Conservation (phyloP, 2,329 filamentous ascomycete species). For the Calonectria multiphialidica region DNA sequence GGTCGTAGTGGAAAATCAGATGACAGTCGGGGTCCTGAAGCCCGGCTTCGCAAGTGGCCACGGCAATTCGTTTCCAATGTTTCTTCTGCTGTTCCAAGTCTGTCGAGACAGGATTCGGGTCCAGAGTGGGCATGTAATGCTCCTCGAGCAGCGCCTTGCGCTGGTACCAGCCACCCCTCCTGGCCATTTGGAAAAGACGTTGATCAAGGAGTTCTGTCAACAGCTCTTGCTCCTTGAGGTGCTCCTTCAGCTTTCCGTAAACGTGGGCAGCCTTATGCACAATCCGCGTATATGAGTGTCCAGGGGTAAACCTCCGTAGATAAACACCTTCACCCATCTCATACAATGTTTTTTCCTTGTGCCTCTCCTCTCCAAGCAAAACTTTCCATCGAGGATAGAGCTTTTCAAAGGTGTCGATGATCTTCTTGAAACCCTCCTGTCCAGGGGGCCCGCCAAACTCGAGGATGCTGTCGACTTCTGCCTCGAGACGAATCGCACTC, state of each 20-base stretch:
- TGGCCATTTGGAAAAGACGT: constrained; percentile 84
- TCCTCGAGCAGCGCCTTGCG: constrained; percentile 95
- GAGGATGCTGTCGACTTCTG: constrained; percentile 82
- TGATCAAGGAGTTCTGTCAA: constrained; percentile 83
- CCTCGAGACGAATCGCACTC: constrained; percentile 84
- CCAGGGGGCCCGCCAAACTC: constrained; percentile 81
- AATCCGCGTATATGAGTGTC: constrained; percentile 93
- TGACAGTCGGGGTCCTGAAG: constrained; percentile 92
- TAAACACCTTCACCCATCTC: constrained; percentile 90
- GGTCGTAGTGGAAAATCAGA: constrained; percentile 91
- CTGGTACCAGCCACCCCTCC: constrained; percentile 94
- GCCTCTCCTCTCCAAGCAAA: constrained; percentile 79
- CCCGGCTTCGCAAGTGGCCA: constrained; percentile 85
- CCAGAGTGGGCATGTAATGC: constrained; percentile 85
- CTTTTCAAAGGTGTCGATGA: constrained; percentile 79
- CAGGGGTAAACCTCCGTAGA: constrained; percentile 88
- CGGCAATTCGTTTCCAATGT: constrained; percentile 83
- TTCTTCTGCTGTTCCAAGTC: constrained; percentile 74
- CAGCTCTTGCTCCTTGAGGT: constrained; percentile 81
- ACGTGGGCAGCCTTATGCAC: constrained; percentile 88
- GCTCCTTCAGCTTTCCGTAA: constrained; percentile 84
- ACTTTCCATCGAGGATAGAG: constrained; percentile 85
- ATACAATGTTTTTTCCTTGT: constrained; percentile 82
- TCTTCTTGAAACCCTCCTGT: constrained; percentile 72
- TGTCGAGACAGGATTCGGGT: constrained; percentile 52